Evolutionary conservation across 305 asterid species (phyloP), one percentile per base, ranked within the genome.

Genomic region (Fraxinus platypoda): DNA sequence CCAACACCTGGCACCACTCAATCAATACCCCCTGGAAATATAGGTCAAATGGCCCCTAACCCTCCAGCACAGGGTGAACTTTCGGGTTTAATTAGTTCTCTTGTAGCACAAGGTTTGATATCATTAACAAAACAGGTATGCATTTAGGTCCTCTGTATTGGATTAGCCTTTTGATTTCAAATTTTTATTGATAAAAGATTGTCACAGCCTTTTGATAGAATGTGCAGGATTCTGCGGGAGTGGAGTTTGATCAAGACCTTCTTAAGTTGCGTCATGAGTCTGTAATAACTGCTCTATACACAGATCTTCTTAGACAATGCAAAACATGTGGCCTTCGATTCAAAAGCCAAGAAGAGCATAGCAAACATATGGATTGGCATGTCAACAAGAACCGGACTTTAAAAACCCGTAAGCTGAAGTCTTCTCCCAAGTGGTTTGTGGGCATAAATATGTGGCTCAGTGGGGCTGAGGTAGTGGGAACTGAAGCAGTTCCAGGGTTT

Each of bases 351-450:
- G 99, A 93, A 62, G 97, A 95, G 84, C 99, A 95, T 87, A 87
- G 98, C 83, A 94, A 88, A 83, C 99, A 95, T 81, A 94, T 95
- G 99, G 99, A 95, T 88, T 95, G 99, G 99, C 99, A 95, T 85
- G 99, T 94, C 38, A 94, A 86, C 83, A 94, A 89, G 95, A 94
- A 95, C 80, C 91, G 98, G 54, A 87, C 91, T 28, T 86, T 92
- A 43, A 94, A 83, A 86, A 94, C 89, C 84, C 95, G 94, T 34
- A 94, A 94, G 90, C 87, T 93, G 46, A 95, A 90, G 78, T 92
- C 98, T 76, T 93, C 97, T 80, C 97, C 98, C 17, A 95, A 94
- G 90, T 95, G 97, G 97, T 94, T 92, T 85, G 99, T 92, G 75
- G 89, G 88, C 62, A 92, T 89, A 33, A 87, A 78, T 83, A 91